Evolutionary conservation across 306 rosid species (phyloP).

Genomic region (Malus fusca): DNA sequence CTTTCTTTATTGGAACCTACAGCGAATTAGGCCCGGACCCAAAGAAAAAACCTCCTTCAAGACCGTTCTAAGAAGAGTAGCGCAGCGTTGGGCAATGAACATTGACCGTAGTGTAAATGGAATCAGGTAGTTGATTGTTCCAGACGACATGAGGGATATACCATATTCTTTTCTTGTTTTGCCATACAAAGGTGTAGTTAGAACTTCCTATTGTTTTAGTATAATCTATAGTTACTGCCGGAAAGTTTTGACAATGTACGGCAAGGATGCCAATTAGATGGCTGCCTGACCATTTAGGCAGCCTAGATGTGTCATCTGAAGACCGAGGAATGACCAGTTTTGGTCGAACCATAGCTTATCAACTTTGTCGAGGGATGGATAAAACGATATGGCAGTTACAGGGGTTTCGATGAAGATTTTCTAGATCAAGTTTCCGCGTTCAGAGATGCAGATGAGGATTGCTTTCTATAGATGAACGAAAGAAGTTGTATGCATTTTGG

Average conservation of each 20-base stretch:
- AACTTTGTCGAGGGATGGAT: background rate
- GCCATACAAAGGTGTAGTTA: conserved; percentile 14
- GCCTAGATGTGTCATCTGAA: background rate
- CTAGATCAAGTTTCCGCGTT: too few relatives aligned
- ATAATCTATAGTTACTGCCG: background rate
- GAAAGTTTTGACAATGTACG: background rate
- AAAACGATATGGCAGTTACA: too few relatives aligned
- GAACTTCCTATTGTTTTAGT: background rate
- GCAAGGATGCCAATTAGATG: background rate
- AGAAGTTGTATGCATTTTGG: too few relatives aligned
- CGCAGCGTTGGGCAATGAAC: conserved; percentile 17
- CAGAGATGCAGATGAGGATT: background rate
- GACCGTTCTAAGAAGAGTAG: conserved; percentile 13
- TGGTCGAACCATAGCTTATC: background rate
- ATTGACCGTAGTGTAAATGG: conserved; percentile 20
- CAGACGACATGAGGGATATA: conserved; percentile 24
- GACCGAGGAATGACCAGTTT: background rate
- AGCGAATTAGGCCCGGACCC: conserved; percentile 30
- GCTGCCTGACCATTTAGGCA: background rate
- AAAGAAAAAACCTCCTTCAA: conserved; percentile 16
- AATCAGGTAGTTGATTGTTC: conserved; percentile 14
- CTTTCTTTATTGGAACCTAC: conserved; percentile 15
- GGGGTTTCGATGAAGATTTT: too few relatives aligned
- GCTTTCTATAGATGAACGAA: too few relatives aligned
- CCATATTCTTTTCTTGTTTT: conserved; percentile 8